Evolutionary conservation across 2,329 filamentous ascomycete species (phyloP).

Genomic region (Aspergillus jensenii): DNA sequence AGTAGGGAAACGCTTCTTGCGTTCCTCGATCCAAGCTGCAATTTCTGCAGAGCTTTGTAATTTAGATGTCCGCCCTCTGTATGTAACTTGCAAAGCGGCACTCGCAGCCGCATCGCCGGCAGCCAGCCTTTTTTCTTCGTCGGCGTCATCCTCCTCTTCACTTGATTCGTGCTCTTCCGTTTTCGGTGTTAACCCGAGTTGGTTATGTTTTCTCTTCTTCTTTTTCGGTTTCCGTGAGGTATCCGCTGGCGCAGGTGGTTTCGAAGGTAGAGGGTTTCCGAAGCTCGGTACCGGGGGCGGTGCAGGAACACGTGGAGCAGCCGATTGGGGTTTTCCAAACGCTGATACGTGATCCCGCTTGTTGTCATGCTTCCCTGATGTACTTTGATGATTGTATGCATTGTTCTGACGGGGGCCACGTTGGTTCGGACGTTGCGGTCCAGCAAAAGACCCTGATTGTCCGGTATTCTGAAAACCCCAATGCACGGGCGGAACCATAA

Average conservation of each 20-base stretch:
- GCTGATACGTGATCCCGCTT: conserved; percentile 41
- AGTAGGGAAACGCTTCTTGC: conserved; percentile 78
- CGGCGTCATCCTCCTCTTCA: conserved; percentile 46
- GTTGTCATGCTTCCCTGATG: conserved; percentile 21
- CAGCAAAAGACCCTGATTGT: conserved; percentile 48
- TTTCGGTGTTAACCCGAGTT: conserved; percentile 49
- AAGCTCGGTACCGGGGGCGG: conserved; percentile 48
- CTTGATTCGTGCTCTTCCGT: conserved; percentile 47
- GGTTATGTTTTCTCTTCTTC: conserved; percentile 46
- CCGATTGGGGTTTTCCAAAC: conserved; percentile 34
- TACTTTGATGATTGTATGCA: conserved; percentile 20
- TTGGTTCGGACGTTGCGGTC: conserved; percentile 31
- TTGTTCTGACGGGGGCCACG: conserved; percentile 26
- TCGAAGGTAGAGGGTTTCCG: conserved; percentile 43
- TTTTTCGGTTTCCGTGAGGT: conserved; percentile 38
- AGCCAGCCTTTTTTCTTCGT: conserved; percentile 46
- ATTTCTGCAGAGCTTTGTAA: conserved; percentile 66
- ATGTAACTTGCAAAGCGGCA: conserved; percentile 51
- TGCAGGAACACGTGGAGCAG: conserved; percentile 33
- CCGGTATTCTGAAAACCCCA: conserved; percentile 54
- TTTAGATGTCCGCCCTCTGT: conserved; percentile 55
- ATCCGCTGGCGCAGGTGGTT: conserved; percentile 40
- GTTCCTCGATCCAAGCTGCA: conserved; percentile 75
- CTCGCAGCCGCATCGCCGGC: conserved; percentile 19
- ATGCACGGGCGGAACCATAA: conserved; percentile 57